A percentile compares a stretch with the other conserved stretches of the same genome.
Conservation (phyloP, 805 yeast genomes). For the Jamesozyma rosinii region DNA sequence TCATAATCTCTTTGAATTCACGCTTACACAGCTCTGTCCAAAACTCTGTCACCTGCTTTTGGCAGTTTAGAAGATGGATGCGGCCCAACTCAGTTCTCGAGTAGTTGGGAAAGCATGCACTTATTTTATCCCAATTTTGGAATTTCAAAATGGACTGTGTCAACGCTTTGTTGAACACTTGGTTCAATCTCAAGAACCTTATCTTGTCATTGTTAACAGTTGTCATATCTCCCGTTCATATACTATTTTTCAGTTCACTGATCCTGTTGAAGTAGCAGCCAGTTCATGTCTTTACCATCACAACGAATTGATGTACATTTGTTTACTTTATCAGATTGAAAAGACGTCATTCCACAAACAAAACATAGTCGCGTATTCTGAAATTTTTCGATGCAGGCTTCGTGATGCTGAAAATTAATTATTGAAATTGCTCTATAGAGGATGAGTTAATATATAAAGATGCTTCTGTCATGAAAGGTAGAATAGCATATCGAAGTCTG, state of each 20-base stretch:
- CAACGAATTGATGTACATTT: too few species aligned
- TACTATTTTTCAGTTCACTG: background rate
- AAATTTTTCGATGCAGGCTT: too few species aligned
- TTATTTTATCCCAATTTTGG: conserved; percentile 41
- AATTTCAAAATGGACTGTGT: conserved; percentile 42
- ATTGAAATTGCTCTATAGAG: too few species aligned
- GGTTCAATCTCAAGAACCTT: conserved; percentile 41
- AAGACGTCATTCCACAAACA: too few species aligned
- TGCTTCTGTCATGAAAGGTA: too few species aligned
- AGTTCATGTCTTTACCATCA: too few species aligned
- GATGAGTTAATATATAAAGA: too few species aligned
- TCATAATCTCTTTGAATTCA: conserved; percentile 47
- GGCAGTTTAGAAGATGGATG: conserved; percentile 38
- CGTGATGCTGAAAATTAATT: too few species aligned
- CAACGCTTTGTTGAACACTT: conserved; percentile 46
- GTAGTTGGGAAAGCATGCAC: conserved; percentile 46
- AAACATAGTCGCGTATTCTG: background rate
- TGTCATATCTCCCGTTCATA: background rate
- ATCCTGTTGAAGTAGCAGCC: background rate
- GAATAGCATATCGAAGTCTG: too few species aligned
- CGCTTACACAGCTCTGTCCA: conserved; percentile 42
- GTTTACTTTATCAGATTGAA: too few species aligned
- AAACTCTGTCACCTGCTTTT: conserved; percentile 43
- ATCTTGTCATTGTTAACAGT: conserved; percentile 18
- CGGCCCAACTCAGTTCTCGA: conserved; percentile 40